Evolutionary conservation across 768 basidiomycete species (phyloP).

Genomic region (Russula olivacea): DNA sequence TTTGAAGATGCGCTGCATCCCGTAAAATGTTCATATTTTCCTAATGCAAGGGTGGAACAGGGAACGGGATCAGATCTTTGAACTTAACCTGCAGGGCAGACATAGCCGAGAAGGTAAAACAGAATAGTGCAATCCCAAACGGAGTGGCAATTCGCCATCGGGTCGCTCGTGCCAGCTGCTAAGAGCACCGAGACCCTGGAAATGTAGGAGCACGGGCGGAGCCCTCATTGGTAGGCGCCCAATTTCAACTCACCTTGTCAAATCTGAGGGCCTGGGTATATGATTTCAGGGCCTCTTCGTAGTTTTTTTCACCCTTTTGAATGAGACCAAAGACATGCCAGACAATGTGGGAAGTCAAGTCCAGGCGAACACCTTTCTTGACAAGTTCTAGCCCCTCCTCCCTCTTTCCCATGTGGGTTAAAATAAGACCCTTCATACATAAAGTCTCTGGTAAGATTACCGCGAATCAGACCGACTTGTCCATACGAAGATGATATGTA

Average conservation of each 20-base stretch:
- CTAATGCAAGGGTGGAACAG: slow-evolving; percentile 36
- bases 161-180: neutral
- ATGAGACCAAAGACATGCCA: slow-evolving; percentile 98
- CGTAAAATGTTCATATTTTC: slow-evolving; percentile 92
- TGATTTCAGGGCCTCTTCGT: slow-evolving; percentile 88
- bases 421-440: slow-evolving; percentile 92
- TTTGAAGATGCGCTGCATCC: slow-evolving; percentile 83
- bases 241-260: slow-evolving; percentile 62
- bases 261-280: slow-evolving; percentile 84
- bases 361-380: slow-evolving; percentile 74
- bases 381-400: slow-evolving; percentile 80
- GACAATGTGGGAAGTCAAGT: slow-evolving; percentile 86
- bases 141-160: neutral
- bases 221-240: neutral
- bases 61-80: slow-evolving; percentile 6
- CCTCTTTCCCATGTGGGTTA: slow-evolving; percentile 71
- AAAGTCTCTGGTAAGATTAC: slow-evolving; percentile 62
- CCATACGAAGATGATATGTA: slow-evolving; percentile 30
- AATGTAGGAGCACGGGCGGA: slow-evolving; percentile 7
- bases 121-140: neutral
- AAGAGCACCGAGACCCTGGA: neutral
- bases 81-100: neutral
- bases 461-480: slow-evolving; percentile 16
- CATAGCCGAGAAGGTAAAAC: slow-evolving; percentile 2
- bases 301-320: slow-evolving; percentile 91